Percentiles rank a stretch among this genome's conserved stretches.
phyloP scores from a whole-genome alignment of 106 monocot species.

The Hemerocallis citrina region DNA sequence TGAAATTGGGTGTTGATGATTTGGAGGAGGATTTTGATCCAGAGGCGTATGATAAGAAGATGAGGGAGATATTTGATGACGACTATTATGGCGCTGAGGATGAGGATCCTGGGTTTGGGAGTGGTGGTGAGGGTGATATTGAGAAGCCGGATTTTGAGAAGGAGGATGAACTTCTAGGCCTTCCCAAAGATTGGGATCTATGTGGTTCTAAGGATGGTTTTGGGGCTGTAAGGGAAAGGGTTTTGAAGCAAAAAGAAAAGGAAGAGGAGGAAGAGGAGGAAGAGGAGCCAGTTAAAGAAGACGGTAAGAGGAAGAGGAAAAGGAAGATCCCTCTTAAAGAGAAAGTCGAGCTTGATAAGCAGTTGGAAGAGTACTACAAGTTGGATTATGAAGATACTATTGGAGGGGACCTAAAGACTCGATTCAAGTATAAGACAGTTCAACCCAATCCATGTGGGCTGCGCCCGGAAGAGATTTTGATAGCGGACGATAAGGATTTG shows the following conservation, averaged over 20 bases:
- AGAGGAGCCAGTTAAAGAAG: slow-evolving; percentile 15
- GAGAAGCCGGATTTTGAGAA: slow-evolving; percentile 90
- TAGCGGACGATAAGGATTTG: slow-evolving; percentile 68
- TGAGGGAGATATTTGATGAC: slow-evolving; percentile 53
- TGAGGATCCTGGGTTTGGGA: slow-evolving; percentile 72
- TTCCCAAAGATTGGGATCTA: slow-evolving; percentile 63
- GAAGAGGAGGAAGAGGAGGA: slow-evolving; percentile 15
- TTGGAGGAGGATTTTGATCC: slow-evolving; percentile 94
- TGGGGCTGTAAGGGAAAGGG: slow-evolving; percentile 25
- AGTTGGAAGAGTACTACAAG: slow-evolving; percentile 95
- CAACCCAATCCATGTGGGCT: slow-evolving; percentile 58
- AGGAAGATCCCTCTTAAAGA: slow-evolving; percentile 45
- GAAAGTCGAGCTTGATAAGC: slow-evolving; percentile 89
- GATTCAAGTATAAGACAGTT: slow-evolving; percentile 82
- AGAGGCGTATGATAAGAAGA: slow-evolving; percentile 87
- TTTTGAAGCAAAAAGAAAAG: slow-evolving; percentile 20
- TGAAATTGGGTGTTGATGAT: slow-evolving; percentile 44
- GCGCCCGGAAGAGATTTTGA: slow-evolving; percentile 58
- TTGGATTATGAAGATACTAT: slow-evolving; percentile 96
- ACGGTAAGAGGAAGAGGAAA: slow-evolving; percentile 32
- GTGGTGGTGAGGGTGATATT: slow-evolving; percentile 44
- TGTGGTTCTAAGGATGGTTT: slow-evolving; percentile 33
- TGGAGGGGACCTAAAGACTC: slow-evolving; percentile 86
- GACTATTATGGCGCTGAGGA: slow-evolving; percentile 77
- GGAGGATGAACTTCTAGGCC: slow-evolving; percentile 86